Evolutionary conservation across 2,329 filamentous ascomycete genomes (phyloP).

Genomic region (Pseudogymnoascus sp.): DNA sequence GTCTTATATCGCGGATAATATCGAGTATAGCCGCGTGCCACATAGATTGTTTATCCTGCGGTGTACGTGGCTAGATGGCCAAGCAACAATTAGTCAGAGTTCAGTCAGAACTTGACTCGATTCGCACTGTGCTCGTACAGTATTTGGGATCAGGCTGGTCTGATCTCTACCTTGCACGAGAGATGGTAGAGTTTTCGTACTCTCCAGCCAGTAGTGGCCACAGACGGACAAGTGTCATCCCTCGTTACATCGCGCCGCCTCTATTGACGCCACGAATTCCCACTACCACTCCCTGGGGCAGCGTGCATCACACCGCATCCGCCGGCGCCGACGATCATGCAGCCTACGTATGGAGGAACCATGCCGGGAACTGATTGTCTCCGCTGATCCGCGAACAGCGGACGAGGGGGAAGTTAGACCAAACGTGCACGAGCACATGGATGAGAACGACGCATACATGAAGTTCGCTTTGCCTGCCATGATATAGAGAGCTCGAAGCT

Average conservation of each 20-base stretch:
- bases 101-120: background rate
- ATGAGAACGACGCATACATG: background rate
- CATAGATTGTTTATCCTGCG: background rate
- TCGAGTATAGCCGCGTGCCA: background rate
- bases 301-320: background rate
- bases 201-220: too few relatives aligned
- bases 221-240: background rate
- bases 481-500: background rate
- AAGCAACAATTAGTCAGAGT: background rate
- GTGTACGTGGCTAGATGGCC: background rate
- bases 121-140: background rate
- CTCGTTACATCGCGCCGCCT: background rate
- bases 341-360: background rate
- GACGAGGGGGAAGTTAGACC: background rate
- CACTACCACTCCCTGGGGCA: background rate
- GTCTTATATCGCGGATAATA: background rate
- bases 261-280: background rate
- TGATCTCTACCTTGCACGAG: too few relatives aligned
- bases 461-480: background rate
- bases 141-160: too few relatives aligned
- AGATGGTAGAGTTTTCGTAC: too few relatives aligned
- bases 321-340: background rate
- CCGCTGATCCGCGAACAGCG: background rate
- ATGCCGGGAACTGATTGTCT: background rate
- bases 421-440: background rate